Conservation (phyloP, 1,139 yeast genomes). For the Candida frijolesensis region DNA sequence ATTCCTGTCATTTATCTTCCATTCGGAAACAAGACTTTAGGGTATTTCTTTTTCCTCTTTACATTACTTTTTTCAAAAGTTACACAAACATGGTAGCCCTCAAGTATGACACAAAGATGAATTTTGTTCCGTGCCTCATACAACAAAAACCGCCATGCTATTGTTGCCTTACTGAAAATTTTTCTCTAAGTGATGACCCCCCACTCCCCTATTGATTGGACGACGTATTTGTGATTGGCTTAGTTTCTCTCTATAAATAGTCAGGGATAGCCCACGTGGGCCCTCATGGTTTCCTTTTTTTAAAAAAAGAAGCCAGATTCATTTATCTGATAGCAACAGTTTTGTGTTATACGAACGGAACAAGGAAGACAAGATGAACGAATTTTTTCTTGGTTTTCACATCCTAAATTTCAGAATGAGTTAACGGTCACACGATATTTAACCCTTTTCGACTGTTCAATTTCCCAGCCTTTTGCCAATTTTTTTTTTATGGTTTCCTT, state of each 20-base stretch:
- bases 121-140: too few relatives aligned
- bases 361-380: not conserved
- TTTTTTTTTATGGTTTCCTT: not conserved
- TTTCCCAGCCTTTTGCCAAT: not conserved
- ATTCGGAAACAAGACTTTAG: too few relatives aligned
- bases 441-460: conserved; percentile 1
- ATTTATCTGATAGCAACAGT: too few relatives aligned
- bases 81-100: too few relatives aligned
- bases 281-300: not conserved
- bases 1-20: too few relatives aligned
- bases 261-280: conserved; percentile 3
- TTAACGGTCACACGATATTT: conserved; percentile 4
- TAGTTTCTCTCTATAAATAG: not conserved
- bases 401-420: not conserved
- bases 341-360: not conserved
- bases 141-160: too few relatives aligned
- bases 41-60: not conserved
- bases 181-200: too few relatives aligned
- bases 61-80: not conserved
- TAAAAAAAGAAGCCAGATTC: too few relatives aligned
- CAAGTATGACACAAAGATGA: too few relatives aligned
- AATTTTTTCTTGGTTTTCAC: not conserved
- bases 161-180: too few relatives aligned
- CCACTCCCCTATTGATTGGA: too few relatives aligned
- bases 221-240: not conserved